These are phyloP conservation scores for Hypholoma sublateritium DNA, from an alignment of 768 basidiomycete genomes.

Conservation along the genomic window DNA sequence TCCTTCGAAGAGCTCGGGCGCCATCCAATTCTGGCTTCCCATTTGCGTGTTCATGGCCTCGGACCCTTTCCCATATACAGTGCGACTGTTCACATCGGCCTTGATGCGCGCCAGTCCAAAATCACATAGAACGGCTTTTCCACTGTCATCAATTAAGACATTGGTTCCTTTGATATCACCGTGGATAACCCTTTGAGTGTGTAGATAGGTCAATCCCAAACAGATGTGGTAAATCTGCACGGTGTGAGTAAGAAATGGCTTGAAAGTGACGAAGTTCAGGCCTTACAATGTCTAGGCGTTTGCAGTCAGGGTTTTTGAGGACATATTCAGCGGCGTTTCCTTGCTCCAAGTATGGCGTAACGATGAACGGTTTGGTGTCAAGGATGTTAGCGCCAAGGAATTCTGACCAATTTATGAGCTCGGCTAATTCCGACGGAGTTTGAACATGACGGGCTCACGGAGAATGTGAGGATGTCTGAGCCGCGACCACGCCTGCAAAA, in stretches of 20 bases:
- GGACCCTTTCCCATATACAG: not conserved
- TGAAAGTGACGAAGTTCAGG: not conserved
- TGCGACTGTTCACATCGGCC: conserved; percentile 20
- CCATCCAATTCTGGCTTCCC: conserved; percentile 29
- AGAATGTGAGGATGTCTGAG: conserved; percentile 22
- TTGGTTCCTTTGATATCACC: conserved; percentile 29
- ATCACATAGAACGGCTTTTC: conserved; percentile 23
- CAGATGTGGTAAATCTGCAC: conserved; percentile 22
- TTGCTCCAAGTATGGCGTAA: conserved; percentile 23
- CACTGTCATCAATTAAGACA: conserved; percentile 24
- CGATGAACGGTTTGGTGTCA: conserved; percentile 25
- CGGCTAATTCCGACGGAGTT: not conserved
- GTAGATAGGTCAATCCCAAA: conserved; percentile 24
- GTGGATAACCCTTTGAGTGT: conserved; percentile 24
- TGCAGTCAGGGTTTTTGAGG: conserved; percentile 13
- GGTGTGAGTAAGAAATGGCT: not conserved
- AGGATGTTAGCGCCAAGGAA: conserved; percentile 25
- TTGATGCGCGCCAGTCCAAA: conserved; percentile 27
- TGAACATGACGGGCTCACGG: conserved; percentile 12
- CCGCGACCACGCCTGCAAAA: conserved; percentile 17
- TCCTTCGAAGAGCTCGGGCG: conserved; percentile 23
- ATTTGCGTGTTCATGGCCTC: not conserved
- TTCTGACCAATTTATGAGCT: conserved; percentile 10
- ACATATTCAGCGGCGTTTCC: conserved; percentile 21
- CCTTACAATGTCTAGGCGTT: conserved; percentile 21